Evolutionary conservation across 2,329 filamentous ascomycete species (phyloP).

Genomic region (Scedosporium minutisporum): DNA sequence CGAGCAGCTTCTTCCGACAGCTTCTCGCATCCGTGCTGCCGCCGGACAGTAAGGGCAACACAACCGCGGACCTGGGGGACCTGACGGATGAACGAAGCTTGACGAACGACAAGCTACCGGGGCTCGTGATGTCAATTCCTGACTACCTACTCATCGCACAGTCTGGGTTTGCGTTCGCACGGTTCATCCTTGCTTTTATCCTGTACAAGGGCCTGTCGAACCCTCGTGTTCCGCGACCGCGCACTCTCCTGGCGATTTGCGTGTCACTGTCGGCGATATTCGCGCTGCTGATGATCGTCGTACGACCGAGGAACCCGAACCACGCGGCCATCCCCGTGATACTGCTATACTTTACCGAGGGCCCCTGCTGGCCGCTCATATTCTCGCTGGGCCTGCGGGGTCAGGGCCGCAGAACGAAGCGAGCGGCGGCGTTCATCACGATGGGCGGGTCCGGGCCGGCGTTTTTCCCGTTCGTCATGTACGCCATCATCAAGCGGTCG

Average conservation of each 20-base stretch:
- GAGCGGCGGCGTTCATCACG: conserved; percentile 67
- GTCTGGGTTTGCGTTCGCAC: conserved; percentile 61
- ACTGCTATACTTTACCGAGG: conserved; percentile 71
- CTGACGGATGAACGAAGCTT: conserved; percentile 24
- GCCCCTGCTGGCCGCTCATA: conserved; percentile 73
- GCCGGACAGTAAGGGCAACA: conserved; percentile 13
- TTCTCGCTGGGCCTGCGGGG: conserved; percentile 72
- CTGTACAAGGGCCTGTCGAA: conserved; percentile 46
- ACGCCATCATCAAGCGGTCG: conserved; percentile 51
- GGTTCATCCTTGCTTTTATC: conserved; percentile 57
- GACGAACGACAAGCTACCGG: conserved; percentile 27
- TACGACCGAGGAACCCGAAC: conserved; percentile 35
- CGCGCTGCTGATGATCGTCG: conserved; percentile 35
- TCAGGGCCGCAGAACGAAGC: conserved; percentile 70
- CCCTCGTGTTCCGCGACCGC: conserved; percentile 50
- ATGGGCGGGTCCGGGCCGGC: conserved; percentile 66
- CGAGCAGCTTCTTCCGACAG: conserved; percentile 50
- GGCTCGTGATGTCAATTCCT: conserved; percentile 43
- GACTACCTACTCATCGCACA: conserved; percentile 67
- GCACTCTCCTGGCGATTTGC: conserved; percentile 57
- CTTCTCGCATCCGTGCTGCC: conserved; percentile 35
- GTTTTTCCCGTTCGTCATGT: conserved; percentile 65
- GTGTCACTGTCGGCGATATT: conserved; percentile 49
- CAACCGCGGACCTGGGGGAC: conserved; percentile 25
- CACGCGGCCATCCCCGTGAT: conserved; percentile 50